Percentiles rank a stretch among this genome's conserved stretches.
Evolutionary conservation across 495 filamentous ascomycete species (phyloP).

Genomic region (Aspergillus incahuasiensis): DNA sequence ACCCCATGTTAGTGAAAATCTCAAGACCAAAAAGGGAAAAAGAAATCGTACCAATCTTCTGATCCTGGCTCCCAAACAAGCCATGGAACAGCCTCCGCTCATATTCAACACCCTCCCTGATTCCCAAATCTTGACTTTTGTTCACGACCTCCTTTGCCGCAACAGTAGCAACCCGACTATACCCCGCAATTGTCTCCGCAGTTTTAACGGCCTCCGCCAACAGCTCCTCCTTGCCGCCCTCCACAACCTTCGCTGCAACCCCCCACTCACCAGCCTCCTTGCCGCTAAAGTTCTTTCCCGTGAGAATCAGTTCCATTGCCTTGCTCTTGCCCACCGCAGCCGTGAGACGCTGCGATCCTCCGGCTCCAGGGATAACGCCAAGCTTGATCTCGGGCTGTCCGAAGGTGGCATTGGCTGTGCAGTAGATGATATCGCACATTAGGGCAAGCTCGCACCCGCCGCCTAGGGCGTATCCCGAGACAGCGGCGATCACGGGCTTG

Average conservation of each 20-base stretch:
- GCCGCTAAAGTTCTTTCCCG: conserved; percentile 74
- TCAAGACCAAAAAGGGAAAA: neutral
- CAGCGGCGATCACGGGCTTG: conserved; percentile 89
- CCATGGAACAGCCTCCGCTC: conserved; percentile 90
- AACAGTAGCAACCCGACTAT: conserved; percentile 73
- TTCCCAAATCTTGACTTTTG: conserved; percentile 82
- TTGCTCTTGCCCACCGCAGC: conserved; percentile 79
- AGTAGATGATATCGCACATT: conserved; percentile 95
- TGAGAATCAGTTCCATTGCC: conserved; percentile 94
- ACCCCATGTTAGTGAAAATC: conserved; percentile 14
- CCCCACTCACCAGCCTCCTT: conserved; percentile 86
- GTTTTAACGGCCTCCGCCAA: conserved; percentile 73
- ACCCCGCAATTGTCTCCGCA: conserved; percentile 82
- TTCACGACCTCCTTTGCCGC: conserved; percentile 98
- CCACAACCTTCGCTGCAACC: conserved; percentile 76
- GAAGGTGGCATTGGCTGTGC: conserved; percentile 74
- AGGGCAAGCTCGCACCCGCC: conserved; percentile 97
- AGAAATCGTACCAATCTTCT: conserved; percentile 73
- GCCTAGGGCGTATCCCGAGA: conserved; percentile 89
- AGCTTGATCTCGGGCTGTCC: conserved; percentile 97
- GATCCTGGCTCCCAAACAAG: conserved; percentile 88
- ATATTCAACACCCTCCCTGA: conserved; percentile 89
- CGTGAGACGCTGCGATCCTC: conserved; percentile 85
- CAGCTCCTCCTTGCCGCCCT: conserved; percentile 69
- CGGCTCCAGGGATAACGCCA: conserved; percentile 86